Evolutionary conservation across 768 basidiomycete species (phyloP).

Genomic region (Peribolospora kevripleyi): DNA sequence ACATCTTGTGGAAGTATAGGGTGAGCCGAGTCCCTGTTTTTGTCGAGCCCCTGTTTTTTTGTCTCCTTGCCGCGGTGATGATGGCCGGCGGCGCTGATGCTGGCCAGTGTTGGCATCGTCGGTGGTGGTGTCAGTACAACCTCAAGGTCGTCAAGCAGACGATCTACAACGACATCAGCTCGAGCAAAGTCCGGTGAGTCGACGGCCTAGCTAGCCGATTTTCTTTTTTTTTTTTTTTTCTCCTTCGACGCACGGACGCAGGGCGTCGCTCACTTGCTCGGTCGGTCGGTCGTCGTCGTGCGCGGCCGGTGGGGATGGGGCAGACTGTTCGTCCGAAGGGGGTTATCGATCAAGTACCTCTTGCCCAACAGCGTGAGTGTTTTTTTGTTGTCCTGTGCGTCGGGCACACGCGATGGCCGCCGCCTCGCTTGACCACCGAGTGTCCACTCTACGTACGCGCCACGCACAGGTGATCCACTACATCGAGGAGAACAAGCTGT

Average conservation of each 20-base stretch:
- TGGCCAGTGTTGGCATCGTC: slow-evolving; percentile 12
- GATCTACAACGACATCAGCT: slow-evolving; percentile 91
- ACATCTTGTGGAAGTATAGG: slow-evolving; percentile 26
- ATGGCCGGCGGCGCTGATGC: slow-evolving; percentile 3
- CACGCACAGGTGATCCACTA: slow-evolving; percentile 33
- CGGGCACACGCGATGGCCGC: no score
- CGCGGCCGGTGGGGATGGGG: background rate
- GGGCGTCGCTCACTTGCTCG: background rate
- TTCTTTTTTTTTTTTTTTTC: no score
- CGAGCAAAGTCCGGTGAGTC: slow-evolving; percentile 44
- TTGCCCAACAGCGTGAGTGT: slow-evolving; percentile 54
- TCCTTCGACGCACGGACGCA: no score
- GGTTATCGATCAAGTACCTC: slow-evolving; percentile 41
- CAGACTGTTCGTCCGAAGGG: slow-evolving; percentile 23
- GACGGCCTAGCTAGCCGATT: no score
- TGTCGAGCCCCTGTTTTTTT: slow-evolving; percentile 25
- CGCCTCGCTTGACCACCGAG: no score
- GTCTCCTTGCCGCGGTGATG: background rate
- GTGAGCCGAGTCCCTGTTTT: slow-evolving; percentile 17
- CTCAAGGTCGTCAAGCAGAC: slow-evolving; percentile 80
- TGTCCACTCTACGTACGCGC: no score
- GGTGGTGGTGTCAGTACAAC: slow-evolving; percentile 49
- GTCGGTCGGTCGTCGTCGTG: background rate
- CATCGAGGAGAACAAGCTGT: slow-evolving; percentile 53
- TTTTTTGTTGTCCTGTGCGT: no score